Evolutionary conservation across 495 filamentous ascomycete genomes (phyloP), one percentile per base, ranked within the genome.

Genomic region (Penicillium alfredii): DNA sequence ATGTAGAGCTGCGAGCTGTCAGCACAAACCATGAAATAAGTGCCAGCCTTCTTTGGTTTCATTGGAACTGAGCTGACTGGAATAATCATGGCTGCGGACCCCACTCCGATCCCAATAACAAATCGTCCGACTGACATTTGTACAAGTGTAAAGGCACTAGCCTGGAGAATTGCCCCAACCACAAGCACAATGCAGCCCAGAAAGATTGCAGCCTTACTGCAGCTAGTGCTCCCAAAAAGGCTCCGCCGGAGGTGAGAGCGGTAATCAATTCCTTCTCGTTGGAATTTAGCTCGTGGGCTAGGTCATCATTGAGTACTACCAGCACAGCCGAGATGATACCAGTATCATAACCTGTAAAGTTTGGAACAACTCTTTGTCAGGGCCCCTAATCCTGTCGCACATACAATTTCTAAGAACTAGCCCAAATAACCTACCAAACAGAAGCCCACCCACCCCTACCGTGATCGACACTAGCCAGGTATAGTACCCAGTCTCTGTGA

Each of bases 91-190:
- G 71, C 67, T 6, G 68, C 72, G 13, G 57, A 66, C 4, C 72
- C 71, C 12, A 76, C 72, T 7, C 72, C 69, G 21, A 73, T 60
- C 7, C 71, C 69, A 10, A 74, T 56, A 8, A 75, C 49, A 0
- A 74, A 38, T 8, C 71, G 60, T 0, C 68, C 71, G 11, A 75
- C 58, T 6, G 64, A 60, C 61, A 75, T 72, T 33, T 72, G 68
- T 6, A 59, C 56, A 27, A 74, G 42, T n/a, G 58, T 56, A 35
- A 57, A 73, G 4, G 71, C 47, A 8, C 61, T 44, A 1, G 66
- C 68, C 46, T 76, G 70, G 22, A 59, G 41, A 23, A 53, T 35
- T 8, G 45, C 66, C 8, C 72, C 69, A 29, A 72, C 35, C 25
- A 64, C 51, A 45, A 76, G 73, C 4, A 74, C 49, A 2, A 56